These are phyloP conservation scores for Calonectria naviculata DNA, from an alignment of 2,329 filamentous ascomycete species.

Conservation along the genomic window DNA sequence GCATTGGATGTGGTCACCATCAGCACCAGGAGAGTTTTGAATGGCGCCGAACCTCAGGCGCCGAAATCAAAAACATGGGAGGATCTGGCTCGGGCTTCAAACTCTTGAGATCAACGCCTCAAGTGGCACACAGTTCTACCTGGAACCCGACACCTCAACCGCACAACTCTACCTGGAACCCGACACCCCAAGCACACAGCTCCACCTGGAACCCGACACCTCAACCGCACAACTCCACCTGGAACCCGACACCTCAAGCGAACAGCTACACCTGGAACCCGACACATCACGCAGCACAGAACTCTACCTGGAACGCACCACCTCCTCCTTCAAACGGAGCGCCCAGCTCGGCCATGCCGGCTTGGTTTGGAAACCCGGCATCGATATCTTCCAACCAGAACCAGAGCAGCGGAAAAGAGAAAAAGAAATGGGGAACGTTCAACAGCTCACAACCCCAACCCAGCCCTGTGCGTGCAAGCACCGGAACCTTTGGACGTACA, in stretches of 20 bases:
- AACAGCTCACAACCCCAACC: not conserved
- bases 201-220: too few species aligned
- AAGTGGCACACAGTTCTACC: not conserved
- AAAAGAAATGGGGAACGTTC: not conserved
- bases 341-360: not conserved
- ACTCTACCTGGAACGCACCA: not conserved
- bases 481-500: not conserved
- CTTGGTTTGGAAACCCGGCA: not conserved
- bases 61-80: not conserved
- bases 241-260: not conserved
- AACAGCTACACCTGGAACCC: too few species aligned
- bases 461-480: not conserved
- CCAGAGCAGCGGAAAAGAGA: too few species aligned
- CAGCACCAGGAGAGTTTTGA: not conserved
- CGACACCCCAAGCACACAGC: not conserved
- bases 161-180: not conserved
- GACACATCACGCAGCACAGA: not conserved
- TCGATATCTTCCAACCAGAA: not conserved
- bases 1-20: not conserved
- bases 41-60: not conserved
- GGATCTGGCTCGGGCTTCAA: not conserved
- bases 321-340: not conserved
- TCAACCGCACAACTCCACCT: not conserved
- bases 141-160: not conserved
- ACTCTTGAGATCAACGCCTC: not conserved